Conservation (phyloP, 1,284 basidiomycete species). For the Marasmius fiardii region DNA sequence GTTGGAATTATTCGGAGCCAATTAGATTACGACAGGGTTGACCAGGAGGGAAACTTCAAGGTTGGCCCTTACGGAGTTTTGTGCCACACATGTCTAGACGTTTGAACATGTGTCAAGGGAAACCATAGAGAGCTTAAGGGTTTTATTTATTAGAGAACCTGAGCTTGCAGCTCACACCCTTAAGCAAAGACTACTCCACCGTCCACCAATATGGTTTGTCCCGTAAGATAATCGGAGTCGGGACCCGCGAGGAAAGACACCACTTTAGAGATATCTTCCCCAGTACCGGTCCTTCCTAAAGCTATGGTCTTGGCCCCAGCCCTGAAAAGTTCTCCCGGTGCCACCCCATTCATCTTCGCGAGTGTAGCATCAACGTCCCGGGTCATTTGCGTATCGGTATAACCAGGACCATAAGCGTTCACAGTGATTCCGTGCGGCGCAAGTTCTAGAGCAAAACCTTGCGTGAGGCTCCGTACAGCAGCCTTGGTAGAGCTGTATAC, state of each 20-base stretch:
- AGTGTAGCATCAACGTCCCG: slow-evolving; percentile 6
- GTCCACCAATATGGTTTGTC: background rate
- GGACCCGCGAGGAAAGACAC: background rate
- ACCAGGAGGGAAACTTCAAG: no score
- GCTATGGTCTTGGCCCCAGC: background rate
- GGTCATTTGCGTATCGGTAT: slow-evolving; percentile 6
- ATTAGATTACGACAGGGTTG: no score
- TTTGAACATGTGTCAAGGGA: no score
- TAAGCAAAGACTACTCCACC: background rate
- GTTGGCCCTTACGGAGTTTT: no score
- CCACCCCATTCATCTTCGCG: slow-evolving; percentile 6
- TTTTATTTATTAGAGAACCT: no score
- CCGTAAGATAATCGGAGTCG: background rate
- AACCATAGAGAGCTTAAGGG: no score
- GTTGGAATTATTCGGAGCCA: no score
- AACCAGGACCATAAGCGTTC: slow-evolving; percentile 8
- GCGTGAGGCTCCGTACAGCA: slow-evolving; percentile 13
- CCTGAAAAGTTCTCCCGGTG: slow-evolving; percentile 3
- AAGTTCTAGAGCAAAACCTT: slow-evolving; percentile 10
- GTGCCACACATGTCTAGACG: no score
- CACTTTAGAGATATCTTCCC: slow-evolving; percentile 14
- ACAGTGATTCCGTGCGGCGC: slow-evolving; percentile 10
- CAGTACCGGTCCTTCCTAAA: slow-evolving; percentile 11
- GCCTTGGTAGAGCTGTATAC: slow-evolving; percentile 13
- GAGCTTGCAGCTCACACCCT: no score